Percentiles rank a stretch among this genome's conserved stretches.
phyloP scores from a whole-genome alignment of 495 filamentous ascomycete species.

The Neurospora tetrasperma region DNA sequence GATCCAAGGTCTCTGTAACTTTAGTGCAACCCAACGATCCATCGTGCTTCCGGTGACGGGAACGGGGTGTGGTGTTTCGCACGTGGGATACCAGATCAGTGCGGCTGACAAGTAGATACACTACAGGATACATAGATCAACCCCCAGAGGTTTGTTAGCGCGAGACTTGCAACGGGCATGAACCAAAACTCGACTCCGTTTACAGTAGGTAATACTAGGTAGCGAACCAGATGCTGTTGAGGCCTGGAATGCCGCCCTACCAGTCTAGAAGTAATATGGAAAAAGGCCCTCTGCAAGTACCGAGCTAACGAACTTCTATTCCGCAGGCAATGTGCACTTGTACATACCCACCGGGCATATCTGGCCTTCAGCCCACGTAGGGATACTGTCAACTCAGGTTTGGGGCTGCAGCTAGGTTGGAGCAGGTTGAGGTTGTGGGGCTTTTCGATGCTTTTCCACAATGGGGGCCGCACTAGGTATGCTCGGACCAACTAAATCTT shows the following conservation, averaged over 20 bases:
- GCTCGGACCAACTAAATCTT: background rate
- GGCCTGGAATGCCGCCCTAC: no score
- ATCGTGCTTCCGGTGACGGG: background rate
- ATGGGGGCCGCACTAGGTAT: background rate
- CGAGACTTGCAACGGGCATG: no score
- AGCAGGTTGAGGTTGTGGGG: background rate
- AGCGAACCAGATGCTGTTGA: no score
- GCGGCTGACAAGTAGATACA: background rate
- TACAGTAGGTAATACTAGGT: no score
- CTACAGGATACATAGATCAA: no score
- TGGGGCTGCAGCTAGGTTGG: background rate
- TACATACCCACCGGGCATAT: background rate
- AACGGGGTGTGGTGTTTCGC: background rate
- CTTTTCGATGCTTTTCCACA: background rate
- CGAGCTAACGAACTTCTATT: no score
- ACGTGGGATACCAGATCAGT: background rate
- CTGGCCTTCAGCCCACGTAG: background rate
- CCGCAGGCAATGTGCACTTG: no score
- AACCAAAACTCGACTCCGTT: no score
- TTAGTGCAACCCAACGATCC: background rate
- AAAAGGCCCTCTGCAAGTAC: no score
- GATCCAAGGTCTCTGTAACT: background rate
- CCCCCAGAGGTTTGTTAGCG: no score
- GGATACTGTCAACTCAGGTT: background rate
- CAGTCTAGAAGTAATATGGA: no score